Evolutionary conservation across 306 rosid genomes (phyloP).

Genomic region (Lablab purpureus): DNA sequence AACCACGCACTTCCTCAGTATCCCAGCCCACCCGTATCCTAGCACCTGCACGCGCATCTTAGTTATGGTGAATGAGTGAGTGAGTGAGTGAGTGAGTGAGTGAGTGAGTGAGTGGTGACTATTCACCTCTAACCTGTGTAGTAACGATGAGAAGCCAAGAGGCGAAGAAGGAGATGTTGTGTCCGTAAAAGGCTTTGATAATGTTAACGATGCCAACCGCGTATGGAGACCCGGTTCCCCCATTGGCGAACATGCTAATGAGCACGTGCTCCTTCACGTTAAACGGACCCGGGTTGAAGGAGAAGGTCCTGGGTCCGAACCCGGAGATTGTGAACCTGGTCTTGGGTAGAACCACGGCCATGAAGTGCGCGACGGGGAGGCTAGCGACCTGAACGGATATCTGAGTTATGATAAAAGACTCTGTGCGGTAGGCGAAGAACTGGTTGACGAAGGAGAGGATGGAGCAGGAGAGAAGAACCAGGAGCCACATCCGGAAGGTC

Average conservation of each 20-base stretch:
- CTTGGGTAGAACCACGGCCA: slow-evolving; percentile 60
- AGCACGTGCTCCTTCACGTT: slow-evolving; percentile 87
- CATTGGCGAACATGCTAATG: slow-evolving; percentile 76
- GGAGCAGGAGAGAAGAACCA: not conserved
- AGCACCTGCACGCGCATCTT: slow-evolving; percentile 53
- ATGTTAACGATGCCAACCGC: slow-evolving; percentile 62
- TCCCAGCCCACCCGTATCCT: slow-evolving; percentile 89
- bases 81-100: no score
- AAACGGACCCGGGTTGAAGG: slow-evolving; percentile 74
- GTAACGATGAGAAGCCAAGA: slow-evolving; percentile 64
- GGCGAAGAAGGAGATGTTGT: slow-evolving; percentile 57
- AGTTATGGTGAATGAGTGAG: no score
- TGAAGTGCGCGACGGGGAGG: slow-evolving; percentile 67
- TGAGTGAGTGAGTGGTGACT: no score
- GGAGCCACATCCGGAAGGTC: not conserved
- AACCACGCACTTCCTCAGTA: slow-evolving; percentile 76
- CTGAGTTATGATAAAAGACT: slow-evolving; percentile 62
- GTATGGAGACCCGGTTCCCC: slow-evolving; percentile 63
- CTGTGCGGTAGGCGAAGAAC: slow-evolving; percentile 69
- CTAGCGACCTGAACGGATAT: slow-evolving; percentile 66
- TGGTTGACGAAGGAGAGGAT: slow-evolving; percentile 76
- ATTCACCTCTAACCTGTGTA: slow-evolving; percentile 52
- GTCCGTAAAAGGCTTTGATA: slow-evolving; percentile 59
- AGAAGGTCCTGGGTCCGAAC: slow-evolving; percentile 43
- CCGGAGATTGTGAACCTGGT: slow-evolving; percentile 55